Base-by-base conservation (phyloP, 371 early-diverging fungal species). In the Mortierella sp. region DNA sequence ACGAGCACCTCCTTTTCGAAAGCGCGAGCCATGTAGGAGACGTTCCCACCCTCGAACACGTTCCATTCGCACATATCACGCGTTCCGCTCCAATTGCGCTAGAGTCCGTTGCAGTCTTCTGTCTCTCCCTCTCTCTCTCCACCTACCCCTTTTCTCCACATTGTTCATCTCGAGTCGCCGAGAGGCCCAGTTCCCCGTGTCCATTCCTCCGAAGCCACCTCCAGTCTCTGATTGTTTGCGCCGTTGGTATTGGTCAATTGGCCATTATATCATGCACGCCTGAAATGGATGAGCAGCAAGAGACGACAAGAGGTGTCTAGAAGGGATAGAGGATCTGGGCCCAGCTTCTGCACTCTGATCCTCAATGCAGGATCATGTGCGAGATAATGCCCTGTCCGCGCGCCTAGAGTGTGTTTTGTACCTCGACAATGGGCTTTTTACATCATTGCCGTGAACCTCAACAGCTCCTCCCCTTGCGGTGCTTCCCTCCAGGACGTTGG, bases 251-350 rank as follows among this genome's bases (percentile, higher is more conserved):
- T 48, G 34, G 34, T 34, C 34, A 34, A 34, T 34, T 25, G 40
- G 57, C 46, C 21, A 28, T 8, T 29, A 24, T 48, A n/a, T 57
- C 57, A 57, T 48, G 57, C 57, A 57, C 57, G 48, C 39, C 47
- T 13, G 16, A 31, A 19, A 19, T 37, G 13, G 7, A 43, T 10
- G 34, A 34, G 34, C 10, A n/a, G n/a, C n/a, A n/a, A n/a, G n/a
- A n/a, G n/a, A n/a, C n/a, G n/a, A n/a, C n/a, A n/a, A n/a, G 34
- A 34, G 34, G 34, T 10, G 34, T 34, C 34, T 4, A 10, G 34
- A 34, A 7, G 10, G 50, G 1, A 17, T 12, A 4, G 16, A 4
- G 50, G 16, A 29, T 49, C 29, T 45, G 21, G 37, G 34, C 57
- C 48, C 39, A 34, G 10, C 34, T 34, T 34, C 10, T 10, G 4